These are phyloP conservation scores for Glycine soja DNA, from an alignment of 306 rosid genomes.

Conservation along the genomic window DNA sequence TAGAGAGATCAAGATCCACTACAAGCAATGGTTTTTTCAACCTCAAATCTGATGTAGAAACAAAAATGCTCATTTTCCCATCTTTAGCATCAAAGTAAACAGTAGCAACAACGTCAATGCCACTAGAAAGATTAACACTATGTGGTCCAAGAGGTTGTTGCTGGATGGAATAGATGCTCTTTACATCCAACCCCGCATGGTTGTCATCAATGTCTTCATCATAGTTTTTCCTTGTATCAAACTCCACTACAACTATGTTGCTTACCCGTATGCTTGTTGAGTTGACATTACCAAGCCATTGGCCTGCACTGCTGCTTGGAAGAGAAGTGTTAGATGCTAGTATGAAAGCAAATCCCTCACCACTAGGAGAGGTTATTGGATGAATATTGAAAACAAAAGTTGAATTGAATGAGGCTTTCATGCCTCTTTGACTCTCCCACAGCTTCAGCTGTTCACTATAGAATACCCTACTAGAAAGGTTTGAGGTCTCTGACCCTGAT, in stretches of 20 bases:
- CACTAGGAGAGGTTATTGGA: constrained; percentile 14
- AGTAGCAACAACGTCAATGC: not conserved
- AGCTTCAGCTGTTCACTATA: not conserved
- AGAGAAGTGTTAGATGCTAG: not conserved
- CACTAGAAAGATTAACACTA: constrained; percentile 24
- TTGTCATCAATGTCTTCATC: constrained; percentile 18
- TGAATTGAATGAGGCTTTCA: constrained; percentile 25
- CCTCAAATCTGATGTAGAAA: not conserved
- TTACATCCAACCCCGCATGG: constrained; percentile 24
- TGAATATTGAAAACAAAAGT: not conserved
- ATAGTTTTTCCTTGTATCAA: constrained; percentile 22
- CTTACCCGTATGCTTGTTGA: constrained; percentile 16
- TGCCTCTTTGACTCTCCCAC: constrained; percentile 1
- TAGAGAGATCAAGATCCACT: constrained; percentile 27
- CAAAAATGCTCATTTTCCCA: not conserved
- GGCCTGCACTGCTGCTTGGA: not conserved
- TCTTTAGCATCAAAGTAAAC: not conserved
- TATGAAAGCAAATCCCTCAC: constrained; percentile 28
- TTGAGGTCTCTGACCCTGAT: constrained; percentile 11
- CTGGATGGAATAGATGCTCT: constrained; percentile 1
- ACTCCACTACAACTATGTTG: constrained; percentile 17
- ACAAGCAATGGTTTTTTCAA: not conserved
- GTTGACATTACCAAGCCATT: constrained; percentile 29
- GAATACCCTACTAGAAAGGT: constrained; percentile 5
- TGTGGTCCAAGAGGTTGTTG: constrained; percentile 23